Percentiles rank a stretch among this genome's conserved stretches.
These are phyloP conservation scores for Calonectria pauciramosa DNA, from an alignment of 2,329 filamentous ascomycete species.

Conservation along the genomic window DNA sequence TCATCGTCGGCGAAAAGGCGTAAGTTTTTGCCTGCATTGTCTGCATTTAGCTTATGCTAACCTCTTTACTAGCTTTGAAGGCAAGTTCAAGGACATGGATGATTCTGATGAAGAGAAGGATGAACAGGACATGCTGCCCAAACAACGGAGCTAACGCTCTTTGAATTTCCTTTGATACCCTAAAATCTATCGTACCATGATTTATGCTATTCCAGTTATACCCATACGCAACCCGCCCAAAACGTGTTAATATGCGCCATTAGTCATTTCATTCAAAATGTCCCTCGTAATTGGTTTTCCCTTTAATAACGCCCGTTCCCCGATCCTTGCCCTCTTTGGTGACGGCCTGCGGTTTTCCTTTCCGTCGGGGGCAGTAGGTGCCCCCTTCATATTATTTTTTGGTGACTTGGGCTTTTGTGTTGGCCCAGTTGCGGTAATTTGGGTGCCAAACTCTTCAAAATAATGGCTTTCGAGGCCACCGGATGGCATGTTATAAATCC, in stretches of 20 bases:
- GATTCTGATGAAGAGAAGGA: slow-evolving; percentile 39
- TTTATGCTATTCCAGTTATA: slow-evolving; percentile 19
- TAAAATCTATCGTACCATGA: slow-evolving; percentile 13
- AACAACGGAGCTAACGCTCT: slow-evolving; percentile 33
- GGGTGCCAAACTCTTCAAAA: slow-evolving; percentile 72
- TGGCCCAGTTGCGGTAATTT: slow-evolving; percentile 55
- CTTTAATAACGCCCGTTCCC: slow-evolving; percentile 73
- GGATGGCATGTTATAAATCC: slow-evolving; percentile 80
- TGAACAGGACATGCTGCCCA: slow-evolving; percentile 32
- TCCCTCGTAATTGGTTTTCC: slow-evolving; percentile 79
- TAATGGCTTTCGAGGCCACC: slow-evolving; percentile 76
- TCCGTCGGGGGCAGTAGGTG: slow-evolving; percentile 34
- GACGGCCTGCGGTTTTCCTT: slow-evolving; percentile 63
- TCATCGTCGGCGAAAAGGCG: slow-evolving; percentile 69
- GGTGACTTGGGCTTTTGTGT: slow-evolving; percentile 47
- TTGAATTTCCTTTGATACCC: slow-evolving; percentile 25
- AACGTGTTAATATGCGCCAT: slow-evolving; percentile 54
- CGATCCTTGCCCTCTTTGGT: slow-evolving; percentile 70
- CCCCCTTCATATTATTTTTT: slow-evolving; percentile 44
- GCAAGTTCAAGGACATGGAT: slow-evolving; percentile 44
- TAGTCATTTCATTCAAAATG: slow-evolving; percentile 80
- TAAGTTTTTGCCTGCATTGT: slow-evolving; percentile 38
- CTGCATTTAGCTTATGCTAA: not conserved
- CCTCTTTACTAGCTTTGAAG: slow-evolving; percentile 50
- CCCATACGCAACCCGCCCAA: slow-evolving; percentile 27